Evolutionary conservation across 345 rosid genomes (phyloP).

Genomic region (Eucalyptus albens): DNA sequence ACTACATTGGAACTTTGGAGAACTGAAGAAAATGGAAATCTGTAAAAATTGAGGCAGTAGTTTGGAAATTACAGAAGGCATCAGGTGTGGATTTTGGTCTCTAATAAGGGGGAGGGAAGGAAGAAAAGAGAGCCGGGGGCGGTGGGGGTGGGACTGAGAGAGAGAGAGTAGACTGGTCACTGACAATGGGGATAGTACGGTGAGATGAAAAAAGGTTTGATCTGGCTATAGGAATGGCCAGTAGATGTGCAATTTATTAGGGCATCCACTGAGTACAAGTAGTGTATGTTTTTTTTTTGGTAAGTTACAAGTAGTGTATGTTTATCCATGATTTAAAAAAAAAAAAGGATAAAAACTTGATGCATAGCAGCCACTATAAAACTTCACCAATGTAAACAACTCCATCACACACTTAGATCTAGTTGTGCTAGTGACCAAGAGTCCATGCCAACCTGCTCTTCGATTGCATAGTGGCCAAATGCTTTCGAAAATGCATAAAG

Average conservation of each 20-base stretch:
- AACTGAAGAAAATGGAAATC: neutral
- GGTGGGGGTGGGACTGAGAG: neutral
- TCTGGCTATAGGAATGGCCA: too few relatives aligned
- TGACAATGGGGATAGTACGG: too few relatives aligned
- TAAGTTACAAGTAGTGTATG: neutral
- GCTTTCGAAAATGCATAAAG: neutral
- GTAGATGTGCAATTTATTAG: too few relatives aligned
- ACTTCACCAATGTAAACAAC: neutral
- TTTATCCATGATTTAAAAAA: neutral
- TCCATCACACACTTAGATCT: neutral
- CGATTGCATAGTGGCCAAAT: neutral
- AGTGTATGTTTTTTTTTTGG: neutral
- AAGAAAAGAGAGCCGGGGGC: neutral
- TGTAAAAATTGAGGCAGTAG: neutral
- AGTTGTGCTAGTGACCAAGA: neutral
- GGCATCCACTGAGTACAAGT: too few relatives aligned
- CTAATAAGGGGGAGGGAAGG: neutral
- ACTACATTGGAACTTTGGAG: neutral
- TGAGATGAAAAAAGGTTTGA: too few relatives aligned
- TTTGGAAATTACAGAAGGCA: neutral
- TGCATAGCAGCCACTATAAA: neutral
- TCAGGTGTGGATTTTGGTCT: neutral
- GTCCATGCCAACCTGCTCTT: neutral
- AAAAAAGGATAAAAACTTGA: neutral
- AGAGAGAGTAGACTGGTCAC: neutral